Percentiles rank a stretch among this genome's conserved stretches.
Evolutionary conservation across 331 rosid species (phyloP).

Genomic region (Cydonia oblonga): DNA sequence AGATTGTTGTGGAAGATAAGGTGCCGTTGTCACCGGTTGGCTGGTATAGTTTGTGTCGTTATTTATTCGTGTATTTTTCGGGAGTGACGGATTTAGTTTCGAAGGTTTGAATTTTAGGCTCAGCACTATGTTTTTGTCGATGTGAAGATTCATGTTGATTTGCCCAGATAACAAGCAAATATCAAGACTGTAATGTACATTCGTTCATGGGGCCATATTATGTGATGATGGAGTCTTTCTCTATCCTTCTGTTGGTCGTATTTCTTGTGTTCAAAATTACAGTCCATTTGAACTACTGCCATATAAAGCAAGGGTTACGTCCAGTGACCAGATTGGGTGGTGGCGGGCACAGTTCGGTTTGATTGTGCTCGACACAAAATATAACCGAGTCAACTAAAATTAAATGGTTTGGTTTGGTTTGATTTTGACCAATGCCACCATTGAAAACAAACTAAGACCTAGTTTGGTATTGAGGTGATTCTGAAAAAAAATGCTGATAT

Average conservation of each 20-base stretch:
- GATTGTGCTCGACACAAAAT: neutral
- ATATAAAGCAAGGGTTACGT: neutral
- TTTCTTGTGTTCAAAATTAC: neutral
- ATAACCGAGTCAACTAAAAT: too few relatives aligned
- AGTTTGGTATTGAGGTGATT: too few relatives aligned
- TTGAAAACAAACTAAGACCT: too few relatives aligned
- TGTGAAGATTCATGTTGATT: neutral
- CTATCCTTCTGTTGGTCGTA: neutral
- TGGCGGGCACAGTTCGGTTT: too few relatives aligned
- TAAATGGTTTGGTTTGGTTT: too few relatives aligned
- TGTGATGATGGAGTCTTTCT: neutral
- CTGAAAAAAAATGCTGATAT: too few relatives aligned
- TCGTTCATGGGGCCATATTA: neutral
- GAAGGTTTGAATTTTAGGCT: neutral
- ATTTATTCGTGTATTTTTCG: neutral
- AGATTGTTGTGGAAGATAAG: conserved; percentile 7
- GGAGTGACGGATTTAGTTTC: neutral
- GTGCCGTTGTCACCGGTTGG: neutral
- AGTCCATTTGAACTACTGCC: neutral
- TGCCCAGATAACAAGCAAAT: neutral
- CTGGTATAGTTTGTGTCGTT: conserved; percentile 1
- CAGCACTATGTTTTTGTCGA: neutral
- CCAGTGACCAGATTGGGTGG: neutral
- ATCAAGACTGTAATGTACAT: neutral
- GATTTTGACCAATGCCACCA: too few relatives aligned